Base-by-base conservation (phyloP, 2,329 filamentous ascomycete genomes). In the Polychaeton citri region DNA sequence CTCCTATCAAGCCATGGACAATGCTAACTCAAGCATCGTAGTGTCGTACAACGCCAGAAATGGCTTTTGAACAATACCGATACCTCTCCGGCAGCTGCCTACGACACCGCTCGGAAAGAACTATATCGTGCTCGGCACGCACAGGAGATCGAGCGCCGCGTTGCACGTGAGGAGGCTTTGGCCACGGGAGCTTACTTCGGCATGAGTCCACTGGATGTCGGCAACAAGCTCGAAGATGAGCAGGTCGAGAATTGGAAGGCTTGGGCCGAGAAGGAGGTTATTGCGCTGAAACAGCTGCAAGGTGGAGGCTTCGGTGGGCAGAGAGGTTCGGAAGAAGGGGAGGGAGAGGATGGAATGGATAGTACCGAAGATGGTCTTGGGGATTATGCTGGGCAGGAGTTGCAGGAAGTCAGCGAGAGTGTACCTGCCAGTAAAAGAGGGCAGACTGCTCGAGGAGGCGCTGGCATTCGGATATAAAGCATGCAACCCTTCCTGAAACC, bases 161-260 rank as follows among this genome's bases (percentile, higher is more conserved):
- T 98, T 40, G 83, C 88, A 6, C 69, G 76, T 34, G 90, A 98
- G 62, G 90, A 98, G 62, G 88, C 90, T 19, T 68, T 77, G 43
- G 74, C 81, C 50, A 79, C 81, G 5, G 90, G 90, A 36, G 87
- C 86, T 34, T 85, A 85, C 67, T 96, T 96, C 57, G 85, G 85
- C 57, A 81, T 79, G 59, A 69, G 74, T 30, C 70, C 73, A 40
- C 57, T 86, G 35, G 79, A 93, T 41, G 67, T 93, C 38, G 77
- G 83, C 45, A 82, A 90, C 75, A 66, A 78, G 43, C 68, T 94
- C 36, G 90, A 98, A 62, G 77, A 92, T 61, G 62, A 71, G 48
- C 68, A 76, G 41, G 93, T 77, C 58, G 83, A 95, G 60, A 65
- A 68, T 43, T 98, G 90, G 90, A 88, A 86, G 69, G 52, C 53